Evolutionary conservation across 768 basidiomycete genomes (phyloP).

Genomic region (Trametes punicea): DNA sequence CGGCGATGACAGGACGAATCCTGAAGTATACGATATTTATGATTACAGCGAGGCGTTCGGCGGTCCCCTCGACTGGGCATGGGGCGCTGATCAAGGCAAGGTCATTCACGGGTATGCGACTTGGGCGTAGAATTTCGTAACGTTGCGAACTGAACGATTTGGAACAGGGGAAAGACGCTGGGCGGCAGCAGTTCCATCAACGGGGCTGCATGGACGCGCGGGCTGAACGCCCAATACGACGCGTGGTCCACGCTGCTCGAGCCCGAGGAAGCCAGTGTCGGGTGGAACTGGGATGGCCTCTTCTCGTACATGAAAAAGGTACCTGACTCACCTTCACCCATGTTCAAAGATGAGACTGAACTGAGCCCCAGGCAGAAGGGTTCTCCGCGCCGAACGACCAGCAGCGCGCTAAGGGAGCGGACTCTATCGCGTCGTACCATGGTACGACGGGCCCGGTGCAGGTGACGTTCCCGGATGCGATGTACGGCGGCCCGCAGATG

Average conservation of each 20-base stretch:
- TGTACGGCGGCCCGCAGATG: constrained; percentile 41
- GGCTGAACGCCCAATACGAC: constrained; percentile 26
- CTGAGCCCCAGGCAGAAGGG: constrained; percentile 37
- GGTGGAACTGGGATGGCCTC: constrained; percentile 33
- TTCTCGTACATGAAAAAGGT: constrained; percentile 33
- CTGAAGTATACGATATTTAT: constrained; percentile 45
- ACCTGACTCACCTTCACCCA: no score
- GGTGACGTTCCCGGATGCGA: constrained; percentile 46
- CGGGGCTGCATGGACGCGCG: constrained; percentile 28
- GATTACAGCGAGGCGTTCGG: constrained; percentile 41
- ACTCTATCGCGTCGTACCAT: constrained; percentile 42
- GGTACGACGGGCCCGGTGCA: constrained; percentile 52
- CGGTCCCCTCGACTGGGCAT: constrained; percentile 38
- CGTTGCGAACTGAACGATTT: not conserved
- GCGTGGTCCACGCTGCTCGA: constrained; percentile 27
- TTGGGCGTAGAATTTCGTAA: not conserved
- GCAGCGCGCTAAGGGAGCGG: constrained; percentile 46
- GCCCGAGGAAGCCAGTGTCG: constrained; percentile 23
- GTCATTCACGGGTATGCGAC: constrained; percentile 32
- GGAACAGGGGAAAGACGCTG: constrained; percentile 41
- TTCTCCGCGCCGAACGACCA: constrained; percentile 46
- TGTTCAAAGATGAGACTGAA: not conserved
- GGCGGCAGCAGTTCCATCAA: constrained; percentile 34
- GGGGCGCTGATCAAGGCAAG: constrained; percentile 24
- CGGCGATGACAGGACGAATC: constrained; percentile 42